Evolutionary conservation across 177 flowering plant genomes (phyloP).

Genomic region (Tripterygium wilfordii): DNA sequence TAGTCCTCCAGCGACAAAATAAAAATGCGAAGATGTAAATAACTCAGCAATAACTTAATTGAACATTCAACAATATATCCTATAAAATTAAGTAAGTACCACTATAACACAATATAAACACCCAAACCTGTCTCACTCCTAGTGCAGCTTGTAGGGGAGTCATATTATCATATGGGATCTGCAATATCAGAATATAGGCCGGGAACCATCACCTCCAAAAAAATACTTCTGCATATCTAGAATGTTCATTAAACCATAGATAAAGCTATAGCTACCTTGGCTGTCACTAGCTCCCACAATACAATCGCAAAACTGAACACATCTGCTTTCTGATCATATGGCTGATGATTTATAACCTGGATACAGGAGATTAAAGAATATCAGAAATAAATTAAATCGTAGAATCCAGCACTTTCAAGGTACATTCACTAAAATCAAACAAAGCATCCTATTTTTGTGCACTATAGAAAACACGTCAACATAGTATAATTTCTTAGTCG

Average conservation of each 20-base stretch:
- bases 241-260: neutral
- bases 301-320: constrained; percentile 94
- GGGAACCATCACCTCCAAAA: neutral
- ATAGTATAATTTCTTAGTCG: too few relatives aligned
- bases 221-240: neutral
- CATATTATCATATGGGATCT: constrained; percentile 88
- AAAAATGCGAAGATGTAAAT: too few relatives aligned
- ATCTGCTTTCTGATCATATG: constrained; percentile 94
- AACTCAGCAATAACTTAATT: neutral
- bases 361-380: neutral
- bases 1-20: too few relatives aligned
- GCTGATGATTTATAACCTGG: constrained; percentile 90
- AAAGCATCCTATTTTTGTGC: too few relatives aligned
- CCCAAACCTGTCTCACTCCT: constrained; percentile 92
- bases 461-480: too few relatives aligned
- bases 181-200: constrained; percentile 16
- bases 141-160: constrained; percentile 96
- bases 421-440: too few relatives aligned
- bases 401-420: too few relatives aligned
- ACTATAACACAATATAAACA: neutral
- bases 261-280: constrained; percentile 51
- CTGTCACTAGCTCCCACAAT: constrained; percentile 86
- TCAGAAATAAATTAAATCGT: neutral
- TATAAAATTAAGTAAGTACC: neutral
- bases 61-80: neutral